phyloP scores from a whole-genome alignment of 768 basidiomycete genomes.

The Hygrophorus russula region DNA sequence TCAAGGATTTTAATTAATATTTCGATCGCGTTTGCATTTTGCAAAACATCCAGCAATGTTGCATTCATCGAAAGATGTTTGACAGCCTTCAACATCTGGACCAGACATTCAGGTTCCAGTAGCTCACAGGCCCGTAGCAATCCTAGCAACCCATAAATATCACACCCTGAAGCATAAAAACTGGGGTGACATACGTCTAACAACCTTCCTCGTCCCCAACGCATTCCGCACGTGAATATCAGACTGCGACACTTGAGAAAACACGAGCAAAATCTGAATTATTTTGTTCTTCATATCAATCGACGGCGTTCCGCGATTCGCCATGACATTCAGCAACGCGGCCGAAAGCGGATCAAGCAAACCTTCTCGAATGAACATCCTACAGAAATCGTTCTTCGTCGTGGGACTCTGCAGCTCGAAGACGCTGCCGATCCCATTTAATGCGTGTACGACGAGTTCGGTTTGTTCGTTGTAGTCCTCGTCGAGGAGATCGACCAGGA shows the following conservation, averaged over 20 bases:
- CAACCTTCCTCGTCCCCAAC: constrained; percentile 79
- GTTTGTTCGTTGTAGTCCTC: constrained; percentile 91
- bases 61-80: constrained; percentile 95
- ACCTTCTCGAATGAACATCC: constrained; percentile 96
- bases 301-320: constrained; percentile 51
- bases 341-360: constrained; percentile 86
- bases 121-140: constrained; percentile 79
- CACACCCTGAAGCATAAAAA: background rate
- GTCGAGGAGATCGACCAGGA: constrained; percentile 91
- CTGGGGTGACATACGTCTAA: constrained; percentile 56
- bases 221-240: constrained; percentile 91
- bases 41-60: constrained; percentile 80
- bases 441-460: constrained; percentile 83
- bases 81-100: constrained; percentile 85
- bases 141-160: constrained; percentile 33
- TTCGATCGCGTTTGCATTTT: constrained; percentile 93
- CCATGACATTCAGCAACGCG: constrained; percentile 83
- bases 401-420: constrained; percentile 95
- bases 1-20: constrained; percentile 80
- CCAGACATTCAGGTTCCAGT: constrained; percentile 80
- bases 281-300: constrained; percentile 80
- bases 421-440: constrained; percentile 90
- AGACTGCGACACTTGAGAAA: constrained; percentile 93
- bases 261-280: constrained; percentile 79
- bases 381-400: constrained; percentile 95